These are phyloP conservation scores for Moniliella sp. DNA, from an alignment of 1,284 basidiomycete species.

Conservation along the genomic window DNA sequence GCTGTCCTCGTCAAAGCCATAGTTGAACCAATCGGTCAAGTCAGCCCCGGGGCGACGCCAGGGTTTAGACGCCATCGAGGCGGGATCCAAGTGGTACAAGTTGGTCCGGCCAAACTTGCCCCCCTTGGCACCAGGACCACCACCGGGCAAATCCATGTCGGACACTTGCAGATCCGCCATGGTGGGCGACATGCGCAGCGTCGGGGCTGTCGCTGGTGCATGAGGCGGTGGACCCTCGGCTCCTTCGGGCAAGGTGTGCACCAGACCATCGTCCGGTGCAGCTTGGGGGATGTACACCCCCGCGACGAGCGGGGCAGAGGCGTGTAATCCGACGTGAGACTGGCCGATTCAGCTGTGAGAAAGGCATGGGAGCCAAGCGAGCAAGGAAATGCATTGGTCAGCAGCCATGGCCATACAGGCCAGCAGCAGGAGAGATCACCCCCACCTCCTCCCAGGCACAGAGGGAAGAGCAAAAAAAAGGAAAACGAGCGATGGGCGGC, in stretches of 20 bases:
- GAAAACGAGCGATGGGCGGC: no score
- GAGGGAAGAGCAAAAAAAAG: no score
- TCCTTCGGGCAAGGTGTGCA: neutral
- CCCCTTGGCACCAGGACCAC: conserved; percentile 30
- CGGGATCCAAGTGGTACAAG: conserved; percentile 70
- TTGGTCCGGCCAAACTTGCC: conserved; percentile 39
- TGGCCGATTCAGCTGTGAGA: no score
- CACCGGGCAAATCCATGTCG: conserved; percentile 18
- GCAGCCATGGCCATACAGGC: no score
- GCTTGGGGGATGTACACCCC: conserved; percentile 3
- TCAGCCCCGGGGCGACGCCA: conserved; percentile 84
- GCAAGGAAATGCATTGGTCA: no score
- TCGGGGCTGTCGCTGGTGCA: conserved; percentile 17
- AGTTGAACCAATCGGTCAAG: conserved; percentile 95
- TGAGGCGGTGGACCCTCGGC: conserved; percentile 19
- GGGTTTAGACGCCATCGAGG: conserved; percentile 53
- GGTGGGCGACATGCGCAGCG: conserved; percentile 11
- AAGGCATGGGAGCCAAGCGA: no score
- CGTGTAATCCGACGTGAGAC: conserved; percentile 65
- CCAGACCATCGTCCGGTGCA: neutral
- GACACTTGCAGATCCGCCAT: conserved; percentile 18
- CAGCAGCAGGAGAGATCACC: no score
- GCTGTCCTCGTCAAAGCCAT: conserved; percentile 86
- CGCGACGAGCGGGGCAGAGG: conserved; percentile 50
- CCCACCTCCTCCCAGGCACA: no score